Evolutionary conservation across 345 rosid species (phyloP).

Genomic region (Eucalyptus sp.): DNA sequence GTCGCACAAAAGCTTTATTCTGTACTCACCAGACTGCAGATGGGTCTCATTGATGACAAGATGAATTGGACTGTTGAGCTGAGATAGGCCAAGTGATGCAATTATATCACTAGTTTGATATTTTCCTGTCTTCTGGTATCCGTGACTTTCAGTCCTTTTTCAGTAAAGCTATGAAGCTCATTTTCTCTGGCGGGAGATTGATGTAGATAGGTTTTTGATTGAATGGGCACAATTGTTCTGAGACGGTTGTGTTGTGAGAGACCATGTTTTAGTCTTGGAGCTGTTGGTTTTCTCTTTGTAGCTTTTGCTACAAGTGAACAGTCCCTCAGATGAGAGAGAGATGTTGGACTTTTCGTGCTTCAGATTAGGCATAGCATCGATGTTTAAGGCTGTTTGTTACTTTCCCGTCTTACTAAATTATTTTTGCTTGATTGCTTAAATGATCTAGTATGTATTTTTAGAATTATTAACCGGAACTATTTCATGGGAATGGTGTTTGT

Average conservation of each 20-base stretch:
- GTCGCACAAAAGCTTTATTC: conserved; percentile 54
- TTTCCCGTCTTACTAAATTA: not conserved
- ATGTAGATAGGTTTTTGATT: not conserved
- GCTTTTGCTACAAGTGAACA: not conserved
- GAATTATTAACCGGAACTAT: not conserved
- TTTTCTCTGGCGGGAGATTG: not conserved
- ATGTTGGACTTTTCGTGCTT: not conserved
- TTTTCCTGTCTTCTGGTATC: not conserved
- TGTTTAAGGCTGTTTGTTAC: not conserved
- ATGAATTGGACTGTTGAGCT: conserved; percentile 85
- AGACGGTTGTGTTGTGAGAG: not conserved
- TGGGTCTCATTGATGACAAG: conserved; percentile 77
- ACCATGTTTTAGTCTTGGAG: not conserved
- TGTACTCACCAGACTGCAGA: conserved; percentile 70
- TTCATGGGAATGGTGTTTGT: not conserved
- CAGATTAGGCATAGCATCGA: not conserved
- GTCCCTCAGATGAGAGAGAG: not conserved
- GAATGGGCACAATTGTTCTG: not conserved
- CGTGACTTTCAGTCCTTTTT: not conserved
- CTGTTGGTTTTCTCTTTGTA: not conserved
- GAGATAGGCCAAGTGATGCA: not conserved
- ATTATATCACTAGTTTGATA: not conserved
- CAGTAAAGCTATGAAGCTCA: not conserved
- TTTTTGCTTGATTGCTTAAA: not conserved
- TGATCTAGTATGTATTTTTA: not conserved